Conservation (phyloP, 140 eudicot genomes). For the Oenanthe javanica region DNA sequence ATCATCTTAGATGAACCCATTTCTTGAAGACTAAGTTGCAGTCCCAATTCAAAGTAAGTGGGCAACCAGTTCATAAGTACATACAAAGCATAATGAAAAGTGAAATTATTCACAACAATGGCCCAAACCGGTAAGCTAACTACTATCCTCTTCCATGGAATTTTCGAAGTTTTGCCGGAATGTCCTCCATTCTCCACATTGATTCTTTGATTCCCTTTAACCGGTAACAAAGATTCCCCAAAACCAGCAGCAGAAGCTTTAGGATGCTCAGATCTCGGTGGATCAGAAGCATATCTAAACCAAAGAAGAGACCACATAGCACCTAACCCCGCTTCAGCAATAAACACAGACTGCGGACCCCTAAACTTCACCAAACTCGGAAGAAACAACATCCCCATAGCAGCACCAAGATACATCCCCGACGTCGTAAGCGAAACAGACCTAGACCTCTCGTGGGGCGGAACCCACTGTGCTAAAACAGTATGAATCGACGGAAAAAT, state of each 20-base stretch:
- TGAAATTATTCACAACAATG: constrained; percentile 82
- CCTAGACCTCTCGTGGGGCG: constrained; percentile 92
- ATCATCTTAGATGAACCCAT: constrained; percentile 98
- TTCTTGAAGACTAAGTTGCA: constrained; percentile 73
- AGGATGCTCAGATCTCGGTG: constrained; percentile 88
- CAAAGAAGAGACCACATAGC: constrained; percentile 78
- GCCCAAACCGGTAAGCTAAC: constrained; percentile 92
- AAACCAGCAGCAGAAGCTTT: constrained; percentile 94
- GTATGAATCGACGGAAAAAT: constrained; percentile 94
- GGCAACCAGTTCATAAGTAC: constrained; percentile 99
- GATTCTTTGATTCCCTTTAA: constrained; percentile 37
- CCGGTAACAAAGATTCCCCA: constrained; percentile 63
- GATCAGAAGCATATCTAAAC: constrained; percentile 72
- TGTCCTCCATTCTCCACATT: constrained; percentile 41
- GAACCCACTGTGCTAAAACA: constrained; percentile 97
- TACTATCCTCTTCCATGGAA: constrained; percentile 22
- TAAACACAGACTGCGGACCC: constrained; percentile 89
- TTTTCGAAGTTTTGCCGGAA: constrained; percentile 8
- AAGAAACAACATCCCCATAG: constrained; percentile 73
- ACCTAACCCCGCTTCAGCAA: constrained; percentile 79
- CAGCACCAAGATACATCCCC: constrained; percentile 97
- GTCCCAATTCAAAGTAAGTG: constrained; percentile 79
- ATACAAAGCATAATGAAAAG: constrained; percentile 85
- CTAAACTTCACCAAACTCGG: constrained; percentile 70
- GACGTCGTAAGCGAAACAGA: constrained; percentile 91